phyloP scores from a whole-genome alignment of 2,329 filamentous ascomycete species.

The Penicillium brevicompactum region DNA sequence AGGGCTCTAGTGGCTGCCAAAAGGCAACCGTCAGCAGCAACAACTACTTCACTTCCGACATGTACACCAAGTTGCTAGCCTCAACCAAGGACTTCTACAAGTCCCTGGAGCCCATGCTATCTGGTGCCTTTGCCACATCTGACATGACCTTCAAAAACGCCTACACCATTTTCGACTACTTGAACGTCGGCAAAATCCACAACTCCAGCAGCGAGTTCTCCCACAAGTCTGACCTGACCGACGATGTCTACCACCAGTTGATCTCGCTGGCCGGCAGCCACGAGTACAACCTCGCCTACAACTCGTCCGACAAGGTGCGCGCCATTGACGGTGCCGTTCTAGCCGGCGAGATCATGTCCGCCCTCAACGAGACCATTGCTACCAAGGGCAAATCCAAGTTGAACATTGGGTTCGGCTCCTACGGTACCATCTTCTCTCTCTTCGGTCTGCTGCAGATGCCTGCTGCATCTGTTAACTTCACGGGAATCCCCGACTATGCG shows the following conservation, averaged over 20 bases:
- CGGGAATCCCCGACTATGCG: constrained; percentile 79
- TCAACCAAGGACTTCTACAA: constrained; percentile 59
- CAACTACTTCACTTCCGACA: constrained; percentile 56
- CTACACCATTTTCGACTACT: constrained; percentile 66
- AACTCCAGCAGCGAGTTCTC: constrained; percentile 62
- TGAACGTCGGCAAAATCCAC: constrained; percentile 66
- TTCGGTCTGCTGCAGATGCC: constrained; percentile 61
- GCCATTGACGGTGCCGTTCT: constrained; percentile 64
- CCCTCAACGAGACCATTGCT: constrained; percentile 45
- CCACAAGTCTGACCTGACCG: constrained; percentile 61
- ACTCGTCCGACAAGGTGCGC: constrained; percentile 55
- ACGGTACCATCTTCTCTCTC: constrained; percentile 63
- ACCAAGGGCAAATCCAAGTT: constrained; percentile 43
- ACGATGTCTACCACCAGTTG: constrained; percentile 63
- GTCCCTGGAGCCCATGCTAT: constrained; percentile 54
- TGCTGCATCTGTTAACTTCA: constrained; percentile 63
- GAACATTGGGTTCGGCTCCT: constrained; percentile 63
- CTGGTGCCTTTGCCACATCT: constrained; percentile 51
- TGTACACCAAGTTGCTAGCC: constrained; percentile 52
- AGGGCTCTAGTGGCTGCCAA: constrained; percentile 58
- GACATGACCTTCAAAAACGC: constrained; percentile 62
- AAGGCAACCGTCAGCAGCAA: constrained; percentile 61
- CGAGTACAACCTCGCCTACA: constrained; percentile 83
- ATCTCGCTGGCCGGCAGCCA: constrained; percentile 74
- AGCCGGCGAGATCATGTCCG: constrained; percentile 60